Conservation (phyloP, 805 yeast species). For the Yarrowia keelungensis region DNA sequence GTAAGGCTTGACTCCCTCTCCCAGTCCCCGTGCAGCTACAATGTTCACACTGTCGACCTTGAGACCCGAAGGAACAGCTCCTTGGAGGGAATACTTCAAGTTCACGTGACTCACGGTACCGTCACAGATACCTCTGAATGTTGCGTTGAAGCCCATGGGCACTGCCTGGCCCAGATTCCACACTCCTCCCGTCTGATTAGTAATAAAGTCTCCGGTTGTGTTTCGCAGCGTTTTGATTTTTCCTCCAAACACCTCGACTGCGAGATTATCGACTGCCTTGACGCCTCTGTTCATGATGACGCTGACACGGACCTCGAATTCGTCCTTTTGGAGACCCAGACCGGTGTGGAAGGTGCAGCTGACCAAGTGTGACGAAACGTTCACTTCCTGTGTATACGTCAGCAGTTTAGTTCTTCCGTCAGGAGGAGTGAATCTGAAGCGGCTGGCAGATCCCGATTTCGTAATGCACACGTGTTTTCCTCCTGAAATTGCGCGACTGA, state of each 20-base stretch:
- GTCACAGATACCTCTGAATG: constrained; percentile 57
- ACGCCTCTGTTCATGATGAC: constrained; percentile 57
- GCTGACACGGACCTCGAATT: constrained; percentile 66
- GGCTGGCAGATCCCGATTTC: not conserved
- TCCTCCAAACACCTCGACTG: constrained; percentile 53
- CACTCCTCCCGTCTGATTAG: constrained; percentile 61
- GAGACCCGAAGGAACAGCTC: constrained; percentile 77
- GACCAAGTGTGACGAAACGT: constrained; percentile 57
- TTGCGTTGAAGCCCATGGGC: constrained; percentile 69
- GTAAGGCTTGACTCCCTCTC: constrained; percentile 73
- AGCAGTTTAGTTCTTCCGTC: constrained; percentile 75
- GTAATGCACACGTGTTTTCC: constrained; percentile 65
- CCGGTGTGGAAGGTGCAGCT: constrained; percentile 62
- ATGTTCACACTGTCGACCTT: constrained; percentile 71
- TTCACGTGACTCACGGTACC: constrained; percentile 52
- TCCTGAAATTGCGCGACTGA: constrained; percentile 51
- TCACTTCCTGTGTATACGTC: constrained; percentile 61
- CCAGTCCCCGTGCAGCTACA: constrained; percentile 62
- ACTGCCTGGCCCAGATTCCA: constrained; percentile 72
- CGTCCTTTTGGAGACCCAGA: constrained; percentile 60
- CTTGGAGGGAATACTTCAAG: constrained; percentile 65
- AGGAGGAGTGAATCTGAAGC: constrained; percentile 74
- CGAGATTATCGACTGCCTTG: constrained; percentile 57
- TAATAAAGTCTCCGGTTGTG: constrained; percentile 78
- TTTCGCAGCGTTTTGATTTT: constrained; percentile 62